A percentile compares a stretch with the other conserved stretches of the same genome.
These are phyloP conservation scores for Kwoniella europaea DNA, from an alignment of 768 basidiomycete genomes.

Conservation along the genomic window DNA sequence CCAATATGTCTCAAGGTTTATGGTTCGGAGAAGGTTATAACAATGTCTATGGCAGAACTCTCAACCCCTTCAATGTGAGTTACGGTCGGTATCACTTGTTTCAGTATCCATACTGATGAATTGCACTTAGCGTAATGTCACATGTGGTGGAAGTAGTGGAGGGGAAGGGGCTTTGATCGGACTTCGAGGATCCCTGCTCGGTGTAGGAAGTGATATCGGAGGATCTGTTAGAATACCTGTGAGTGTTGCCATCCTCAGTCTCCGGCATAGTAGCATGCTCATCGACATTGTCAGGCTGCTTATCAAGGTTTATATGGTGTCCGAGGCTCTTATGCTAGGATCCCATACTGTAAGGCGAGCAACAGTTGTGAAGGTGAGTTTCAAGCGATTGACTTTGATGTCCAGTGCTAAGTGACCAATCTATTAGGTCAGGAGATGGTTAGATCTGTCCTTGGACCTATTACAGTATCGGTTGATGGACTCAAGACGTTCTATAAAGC, in stretches of 20 bases:
- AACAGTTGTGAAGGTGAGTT: conserved; percentile 57
- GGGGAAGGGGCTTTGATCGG: conserved; percentile 55
- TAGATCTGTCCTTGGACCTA: conserved; percentile 75
- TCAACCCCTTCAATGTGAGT: conserved; percentile 48
- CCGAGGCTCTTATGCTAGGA: conserved; percentile 70
- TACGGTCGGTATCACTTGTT: no score
- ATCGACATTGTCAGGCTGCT: conserved; percentile 52
- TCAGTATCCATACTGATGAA: no score
- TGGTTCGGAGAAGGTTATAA: conserved; percentile 38
- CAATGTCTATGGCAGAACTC: conserved; percentile 49
- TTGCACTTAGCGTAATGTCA: conserved; percentile 64
- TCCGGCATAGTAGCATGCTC: neutral
- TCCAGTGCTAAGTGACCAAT: neutral
- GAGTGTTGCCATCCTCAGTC: conserved; percentile 26
- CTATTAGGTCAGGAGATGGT: conserved; percentile 70
- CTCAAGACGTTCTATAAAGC: conserved; percentile 71
- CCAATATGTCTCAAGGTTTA: conserved; percentile 72
- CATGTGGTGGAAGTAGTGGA: conserved; percentile 48
- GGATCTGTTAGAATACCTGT: conserved; percentile 50
- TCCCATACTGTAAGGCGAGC: conserved; percentile 70
- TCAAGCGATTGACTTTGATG: neutral
- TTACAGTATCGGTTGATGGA: conserved; percentile 67
- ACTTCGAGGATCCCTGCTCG: conserved; percentile 38
- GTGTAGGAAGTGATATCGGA: conserved; percentile 40
- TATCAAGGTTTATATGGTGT: conserved; percentile 75